Evolutionary conservation across 768 basidiomycete species (phyloP).

Genomic region (Brasilioporus rufonigricans): DNA sequence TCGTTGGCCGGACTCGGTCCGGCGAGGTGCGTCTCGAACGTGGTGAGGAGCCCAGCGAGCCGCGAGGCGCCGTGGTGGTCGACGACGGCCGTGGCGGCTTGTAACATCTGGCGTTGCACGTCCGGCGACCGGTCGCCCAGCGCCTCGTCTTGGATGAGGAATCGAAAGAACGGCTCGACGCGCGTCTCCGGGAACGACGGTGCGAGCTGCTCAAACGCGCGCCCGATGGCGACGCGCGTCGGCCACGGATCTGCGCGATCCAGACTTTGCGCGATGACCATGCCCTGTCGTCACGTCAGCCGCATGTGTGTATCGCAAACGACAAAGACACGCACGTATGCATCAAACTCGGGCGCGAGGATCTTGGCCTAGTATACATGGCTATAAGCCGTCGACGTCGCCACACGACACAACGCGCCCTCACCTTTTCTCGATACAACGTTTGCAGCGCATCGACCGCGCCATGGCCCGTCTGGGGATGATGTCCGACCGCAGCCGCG

Average conservation of each 20-base stretch:
- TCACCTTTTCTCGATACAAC: constrained; percentile 82
- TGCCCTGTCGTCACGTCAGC: constrained; percentile 55
- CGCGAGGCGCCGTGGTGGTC: constrained; percentile 76
- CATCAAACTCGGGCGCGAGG: constrained; percentile 88
- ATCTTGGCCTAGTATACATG: constrained; percentile 83
- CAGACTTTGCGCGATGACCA: constrained; percentile 87
- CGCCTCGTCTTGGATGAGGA: constrained; percentile 82
- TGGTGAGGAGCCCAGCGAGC: constrained; percentile 69
- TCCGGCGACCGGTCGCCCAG: constrained; percentile 81
- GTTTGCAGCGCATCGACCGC: constrained; percentile 57
- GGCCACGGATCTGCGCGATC: constrained; percentile 89
- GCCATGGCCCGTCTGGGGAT: constrained; percentile 53
- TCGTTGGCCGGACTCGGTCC: constrained; percentile 57
- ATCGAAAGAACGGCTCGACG: constrained; percentile 73
- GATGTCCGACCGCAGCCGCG: constrained; percentile 70
- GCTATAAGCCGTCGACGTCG: too few relatives aligned
- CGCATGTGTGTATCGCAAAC: not conserved
- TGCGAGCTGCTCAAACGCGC: constrained; percentile 64
- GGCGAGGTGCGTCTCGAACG: constrained; percentile 78
- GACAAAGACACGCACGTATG: constrained; percentile 66
- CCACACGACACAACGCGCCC: too few relatives aligned
- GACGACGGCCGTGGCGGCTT: constrained; percentile 76
- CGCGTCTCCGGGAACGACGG: constrained; percentile 59
- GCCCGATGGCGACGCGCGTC: constrained; percentile 70
- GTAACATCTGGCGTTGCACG: constrained; percentile 86